Conservation (phyloP, 2,329 filamentous ascomycete species). For the Cladophialophora yegresii region DNA sequence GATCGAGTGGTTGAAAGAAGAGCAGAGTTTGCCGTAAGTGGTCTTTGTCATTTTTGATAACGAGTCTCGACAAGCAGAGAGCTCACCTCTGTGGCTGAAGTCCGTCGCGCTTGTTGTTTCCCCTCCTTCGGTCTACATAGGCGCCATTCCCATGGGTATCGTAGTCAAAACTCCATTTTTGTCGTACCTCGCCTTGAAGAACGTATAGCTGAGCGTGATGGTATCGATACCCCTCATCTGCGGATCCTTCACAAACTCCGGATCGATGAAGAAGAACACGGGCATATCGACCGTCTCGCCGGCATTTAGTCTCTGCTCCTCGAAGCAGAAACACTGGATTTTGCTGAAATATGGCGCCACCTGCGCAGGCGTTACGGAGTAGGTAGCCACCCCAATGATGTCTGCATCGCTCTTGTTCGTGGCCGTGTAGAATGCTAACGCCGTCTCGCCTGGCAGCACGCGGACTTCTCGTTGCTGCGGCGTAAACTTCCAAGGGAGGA, state of each 20-base stretch:
- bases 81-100: not conserved
- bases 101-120: not conserved
- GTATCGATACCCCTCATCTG: constrained; percentile 94
- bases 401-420: constrained; percentile 87
- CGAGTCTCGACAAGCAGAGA: not conserved
- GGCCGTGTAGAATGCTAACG: constrained; percentile 94
- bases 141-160: constrained; percentile 32
- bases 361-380: constrained; percentile 93
- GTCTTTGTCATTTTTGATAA: not conserved
- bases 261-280: constrained; percentile 98
- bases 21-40: not conserved
- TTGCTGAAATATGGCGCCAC: constrained; percentile 98
- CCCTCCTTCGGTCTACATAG: constrained; percentile 10
- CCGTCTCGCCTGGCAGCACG: constrained; percentile 93
- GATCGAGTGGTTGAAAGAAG: constrained; percentile 39
- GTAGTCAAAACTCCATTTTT: constrained; percentile 69
- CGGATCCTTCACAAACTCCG: constrained; percentile 86
- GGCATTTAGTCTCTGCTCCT: constrained; percentile 90
- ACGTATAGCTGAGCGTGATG: constrained; percentile 94
- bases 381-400: constrained; percentile 97
- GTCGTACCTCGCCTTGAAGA: constrained; percentile 92
- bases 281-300: constrained; percentile 99
- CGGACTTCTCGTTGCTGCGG: constrained; percentile 96
- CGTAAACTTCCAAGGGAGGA: constrained; percentile 94
- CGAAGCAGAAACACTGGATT: constrained; percentile 99